Evolutionary conservation across 1,139 yeast genomes (phyloP).

Genomic region (Pichia norvegensis): DNA sequence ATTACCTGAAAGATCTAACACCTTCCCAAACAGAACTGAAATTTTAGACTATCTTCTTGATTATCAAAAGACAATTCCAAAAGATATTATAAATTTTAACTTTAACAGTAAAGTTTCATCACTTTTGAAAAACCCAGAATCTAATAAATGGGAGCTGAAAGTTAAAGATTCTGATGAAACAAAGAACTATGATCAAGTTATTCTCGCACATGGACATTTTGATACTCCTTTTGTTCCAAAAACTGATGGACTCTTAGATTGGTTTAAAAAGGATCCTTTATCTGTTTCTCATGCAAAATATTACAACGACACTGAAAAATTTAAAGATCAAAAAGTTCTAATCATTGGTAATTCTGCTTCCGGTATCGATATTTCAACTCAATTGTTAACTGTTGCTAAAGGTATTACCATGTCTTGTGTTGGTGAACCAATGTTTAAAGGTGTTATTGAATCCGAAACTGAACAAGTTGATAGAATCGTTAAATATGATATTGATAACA

Average conservation of each 20-base stretch:
- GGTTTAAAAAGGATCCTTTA: slow-evolving; percentile 30
- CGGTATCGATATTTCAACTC: slow-evolving; percentile 42
- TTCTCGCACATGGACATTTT: slow-evolving; percentile 45
- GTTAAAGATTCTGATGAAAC: slow-evolving; percentile 10
- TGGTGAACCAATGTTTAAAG: slow-evolving; percentile 27
- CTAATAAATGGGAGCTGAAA: slow-evolving; percentile 24
- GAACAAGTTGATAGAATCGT: slow-evolving; percentile 30
- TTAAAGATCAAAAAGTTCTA: slow-evolving; percentile 35
- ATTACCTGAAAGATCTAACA: slow-evolving; percentile 30
- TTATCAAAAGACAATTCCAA: slow-evolving; percentile 32
- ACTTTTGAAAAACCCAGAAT: slow-evolving; percentile 19
- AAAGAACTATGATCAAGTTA: slow-evolving; percentile 35
- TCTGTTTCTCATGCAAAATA: slow-evolving; percentile 40
- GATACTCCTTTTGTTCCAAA: slow-evolving; percentile 40
- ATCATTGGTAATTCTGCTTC: slow-evolving; percentile 42
- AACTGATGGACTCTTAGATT: slow-evolving; percentile 35
- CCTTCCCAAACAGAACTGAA: slow-evolving; percentile 34
- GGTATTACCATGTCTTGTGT: slow-evolving; percentile 34
- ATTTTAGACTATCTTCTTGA: slow-evolving; percentile 34
- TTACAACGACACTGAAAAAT: slow-evolving; percentile 31
- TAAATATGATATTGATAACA: slow-evolving; percentile 24
- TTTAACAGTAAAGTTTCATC: slow-evolving; percentile 26
- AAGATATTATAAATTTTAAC: slow-evolving; percentile 23
- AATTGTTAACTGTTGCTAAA: slow-evolving; percentile 34
- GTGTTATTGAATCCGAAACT: slow-evolving; percentile 29